These are phyloP conservation scores for Macrophomina tecta DNA, from an alignment of 2,329 filamentous ascomycete genomes.

Conservation along the genomic window DNA sequence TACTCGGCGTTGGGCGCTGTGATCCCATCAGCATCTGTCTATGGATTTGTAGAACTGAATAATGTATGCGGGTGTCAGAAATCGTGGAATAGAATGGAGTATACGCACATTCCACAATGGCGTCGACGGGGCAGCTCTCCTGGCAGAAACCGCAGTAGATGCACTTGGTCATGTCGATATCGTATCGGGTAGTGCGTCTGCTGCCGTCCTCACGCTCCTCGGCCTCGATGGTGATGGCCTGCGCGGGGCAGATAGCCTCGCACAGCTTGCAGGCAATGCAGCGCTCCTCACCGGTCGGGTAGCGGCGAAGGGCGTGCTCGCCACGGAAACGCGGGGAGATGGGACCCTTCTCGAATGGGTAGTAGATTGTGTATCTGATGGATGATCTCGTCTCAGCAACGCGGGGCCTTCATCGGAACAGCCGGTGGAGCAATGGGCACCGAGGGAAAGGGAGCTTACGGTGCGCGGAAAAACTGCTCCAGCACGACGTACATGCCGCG, in stretches of 20 bases:
- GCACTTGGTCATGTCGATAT: constrained; percentile 99
- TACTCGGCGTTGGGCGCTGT: constrained; percentile 74
- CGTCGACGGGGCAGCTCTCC: constrained; percentile 97
- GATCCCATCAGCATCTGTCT: constrained; percentile 31
- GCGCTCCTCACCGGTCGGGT: constrained; percentile 96
- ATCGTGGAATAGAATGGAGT: background rate
- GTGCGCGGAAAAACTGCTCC: constrained; percentile 97
- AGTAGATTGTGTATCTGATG: constrained; percentile 92
- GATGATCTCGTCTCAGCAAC: constrained; percentile 2
- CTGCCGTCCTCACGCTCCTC: constrained; percentile 97
- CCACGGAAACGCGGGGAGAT: constrained; percentile 98
- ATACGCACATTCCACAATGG: constrained; percentile 75
- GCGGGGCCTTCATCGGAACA: background rate
- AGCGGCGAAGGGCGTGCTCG: constrained; percentile 94
- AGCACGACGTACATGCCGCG: constrained; percentile 97
- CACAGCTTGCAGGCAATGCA: constrained; percentile 99
- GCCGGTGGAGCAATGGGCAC: background rate
- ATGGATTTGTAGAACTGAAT: background rate
- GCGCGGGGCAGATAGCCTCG: constrained; percentile 96
- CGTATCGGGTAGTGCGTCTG: constrained; percentile 93
- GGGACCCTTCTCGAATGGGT: constrained; percentile 98
- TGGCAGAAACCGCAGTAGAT: constrained; percentile 99
- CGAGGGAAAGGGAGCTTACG: constrained; percentile 67
- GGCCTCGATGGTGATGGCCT: constrained; percentile 98
- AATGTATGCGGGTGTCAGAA: background rate